Conservation (phyloP, 352 stramenopile species). For the Globisporangium canariense region DNA sequence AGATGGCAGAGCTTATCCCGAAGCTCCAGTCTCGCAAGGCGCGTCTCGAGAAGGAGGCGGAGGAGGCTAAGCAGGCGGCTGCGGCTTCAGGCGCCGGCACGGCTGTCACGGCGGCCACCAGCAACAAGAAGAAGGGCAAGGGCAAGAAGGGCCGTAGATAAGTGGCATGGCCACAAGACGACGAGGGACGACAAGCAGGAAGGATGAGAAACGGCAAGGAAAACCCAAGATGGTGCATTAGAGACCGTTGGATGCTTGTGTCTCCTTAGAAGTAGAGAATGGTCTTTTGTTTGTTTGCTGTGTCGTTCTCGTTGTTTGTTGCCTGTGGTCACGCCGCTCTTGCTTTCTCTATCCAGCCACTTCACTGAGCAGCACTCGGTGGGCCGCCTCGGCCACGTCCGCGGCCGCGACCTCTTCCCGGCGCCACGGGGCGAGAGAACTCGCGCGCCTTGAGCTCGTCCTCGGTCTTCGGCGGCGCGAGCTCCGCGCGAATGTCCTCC, state of each 20-base stretch:
- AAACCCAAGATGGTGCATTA: not conserved
- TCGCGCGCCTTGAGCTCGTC: slow-evolving; percentile 65
- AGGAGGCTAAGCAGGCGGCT: slow-evolving; percentile 45
- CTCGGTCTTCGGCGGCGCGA: slow-evolving; percentile 48
- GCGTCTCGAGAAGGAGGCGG: slow-evolving; percentile 67
- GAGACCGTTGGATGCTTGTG: not conserved
- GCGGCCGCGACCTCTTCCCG: slow-evolving; percentile 55
- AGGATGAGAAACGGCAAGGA: not conserved
- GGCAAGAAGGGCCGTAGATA: slow-evolving; percentile 84
- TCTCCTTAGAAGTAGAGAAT: not conserved
- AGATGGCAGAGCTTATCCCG: slow-evolving; percentile 85
- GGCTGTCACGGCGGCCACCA: slow-evolving; percentile 24
- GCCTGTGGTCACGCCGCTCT: not conserved
- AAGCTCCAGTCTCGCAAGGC: slow-evolving; percentile 81
- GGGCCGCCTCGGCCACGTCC: slow-evolving; percentile 43
- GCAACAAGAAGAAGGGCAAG: slow-evolving; percentile 84
- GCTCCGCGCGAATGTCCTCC: slow-evolving; percentile 66
- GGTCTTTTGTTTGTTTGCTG: not conserved
- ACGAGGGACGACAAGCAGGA: not conserved
- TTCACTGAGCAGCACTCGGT: slow-evolving; percentile 5
- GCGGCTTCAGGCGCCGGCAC: slow-evolving; percentile 27
- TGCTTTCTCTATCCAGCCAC: not conserved
- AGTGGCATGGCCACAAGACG: slow-evolving; percentile 11
- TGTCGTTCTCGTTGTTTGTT: not conserved
- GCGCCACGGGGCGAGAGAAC: slow-evolving; percentile 71